Base-by-base conservation (phyloP, 2,329 filamentous ascomycete genomes). In the Diplodia seriata region DNA sequence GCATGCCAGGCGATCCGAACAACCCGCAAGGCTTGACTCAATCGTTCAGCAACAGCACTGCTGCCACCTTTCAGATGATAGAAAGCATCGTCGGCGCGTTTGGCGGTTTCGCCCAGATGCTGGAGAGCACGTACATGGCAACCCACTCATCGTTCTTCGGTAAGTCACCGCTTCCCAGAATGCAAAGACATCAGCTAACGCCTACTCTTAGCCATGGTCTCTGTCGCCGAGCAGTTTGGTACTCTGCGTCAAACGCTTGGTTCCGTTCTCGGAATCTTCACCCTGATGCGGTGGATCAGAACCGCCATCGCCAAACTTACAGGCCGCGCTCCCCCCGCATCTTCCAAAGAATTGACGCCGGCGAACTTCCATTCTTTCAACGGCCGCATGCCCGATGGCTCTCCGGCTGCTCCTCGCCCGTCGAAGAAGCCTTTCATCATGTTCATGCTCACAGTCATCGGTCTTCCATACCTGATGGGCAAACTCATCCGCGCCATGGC, bases 61-160 rank as follows among this genome's bases (percentile, higher is more conserved):
- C 95, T 74, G 92, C 94, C 12, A 99, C 95, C 0, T 99, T 99
- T 77, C 95, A 98, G 84, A 93, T 99, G 86, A 93, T 99, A 63
- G 95, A 99, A 82, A 95, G 94, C 73, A 91, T 99, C 68, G 95
- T 99, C 15, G 92, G 93, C 29, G 94, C 95, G 2, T 99, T 99
- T 83, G 94, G 94, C 23, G 95, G 96, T 0, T 98, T 99, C 77
- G 93, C 96, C 14, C 95, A 99, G 83, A 99, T 99, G 95, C 86
- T 99, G 33, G 95, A 99, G 82, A 98, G 95, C 83, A 98, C 95
- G 12, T 99, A 97, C 75, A 99, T 99, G 96, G 95, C 96, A 36
- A 99, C 95, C 0, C 95, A 99, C 80, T 97, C 94, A 6, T 97
- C 93, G 66, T 99, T 99, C 81, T 99, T 98, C 76, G 94, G 93